Evolutionary conservation across 352 stramenopile species (phyloP).

Genomic region (Achlya hypogyna): DNA sequence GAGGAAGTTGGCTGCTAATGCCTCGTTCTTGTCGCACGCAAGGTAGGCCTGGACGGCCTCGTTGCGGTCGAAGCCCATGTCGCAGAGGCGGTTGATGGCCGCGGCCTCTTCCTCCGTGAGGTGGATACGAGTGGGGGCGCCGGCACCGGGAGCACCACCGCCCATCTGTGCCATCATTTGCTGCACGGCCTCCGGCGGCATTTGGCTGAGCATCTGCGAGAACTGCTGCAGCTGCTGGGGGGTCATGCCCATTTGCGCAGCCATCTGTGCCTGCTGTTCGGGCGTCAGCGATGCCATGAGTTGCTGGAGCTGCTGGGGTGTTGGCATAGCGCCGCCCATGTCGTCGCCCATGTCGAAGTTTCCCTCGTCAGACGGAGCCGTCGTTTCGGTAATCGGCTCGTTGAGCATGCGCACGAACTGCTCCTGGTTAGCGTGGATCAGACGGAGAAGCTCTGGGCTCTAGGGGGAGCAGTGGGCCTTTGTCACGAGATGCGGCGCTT

Average conservation of each 20-base stretch:
- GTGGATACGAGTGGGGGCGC: slow-evolving; percentile 54
- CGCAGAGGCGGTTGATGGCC: slow-evolving; percentile 62
- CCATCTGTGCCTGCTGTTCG: slow-evolving; percentile 73
- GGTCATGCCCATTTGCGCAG: slow-evolving; percentile 78
- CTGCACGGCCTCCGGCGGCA: slow-evolving; percentile 72
- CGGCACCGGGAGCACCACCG: slow-evolving; percentile 34
- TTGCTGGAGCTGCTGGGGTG: slow-evolving; percentile 74
- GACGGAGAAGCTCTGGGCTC: slow-evolving; percentile 70
- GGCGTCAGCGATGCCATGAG: slow-evolving; percentile 64
- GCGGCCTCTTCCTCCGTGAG: slow-evolving; percentile 70
- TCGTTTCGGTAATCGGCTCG: slow-evolving; percentile 56
- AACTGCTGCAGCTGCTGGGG: slow-evolving; percentile 75
- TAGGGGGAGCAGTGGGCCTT: not conserved
- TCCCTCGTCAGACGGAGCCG: slow-evolving; percentile 42
- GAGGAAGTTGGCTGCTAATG: slow-evolving; percentile 96
- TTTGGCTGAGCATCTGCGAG: slow-evolving; percentile 79
- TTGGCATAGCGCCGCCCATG: slow-evolving; percentile 47
- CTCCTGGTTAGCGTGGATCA: slow-evolving; percentile 82
- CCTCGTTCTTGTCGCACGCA: slow-evolving; percentile 99
- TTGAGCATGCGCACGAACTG: slow-evolving; percentile 86
- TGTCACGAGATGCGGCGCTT: not conserved
- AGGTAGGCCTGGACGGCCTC: slow-evolving; percentile 97
- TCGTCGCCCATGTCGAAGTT: slow-evolving; percentile 18
- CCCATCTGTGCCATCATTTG: slow-evolving; percentile 83
- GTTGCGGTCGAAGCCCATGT: slow-evolving; percentile 84